Evolutionary conservation across 176 grass and related monocot species (phyloP).

Genomic region (Oryza longistaminata): DNA sequence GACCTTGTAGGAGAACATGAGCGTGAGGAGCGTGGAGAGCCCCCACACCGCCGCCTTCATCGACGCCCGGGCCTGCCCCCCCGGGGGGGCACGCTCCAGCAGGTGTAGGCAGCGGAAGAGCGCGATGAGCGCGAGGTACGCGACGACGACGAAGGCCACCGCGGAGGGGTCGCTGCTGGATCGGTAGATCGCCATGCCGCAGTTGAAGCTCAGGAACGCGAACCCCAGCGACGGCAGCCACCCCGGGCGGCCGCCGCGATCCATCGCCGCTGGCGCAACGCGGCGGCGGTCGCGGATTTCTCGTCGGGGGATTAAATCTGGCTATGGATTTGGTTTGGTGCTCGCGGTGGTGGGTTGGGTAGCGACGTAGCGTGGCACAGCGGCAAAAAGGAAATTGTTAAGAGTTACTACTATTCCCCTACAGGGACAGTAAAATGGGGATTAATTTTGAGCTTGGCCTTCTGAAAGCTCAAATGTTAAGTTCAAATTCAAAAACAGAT

Average conservation of each 20-base stretch:
- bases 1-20: conserved; percentile 57
- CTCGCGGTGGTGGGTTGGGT: too few relatives aligned
- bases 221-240: conserved; percentile 38
- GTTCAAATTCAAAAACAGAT: too few relatives aligned
- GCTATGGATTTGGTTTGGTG: too few relatives aligned
- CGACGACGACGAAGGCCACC: conserved; percentile 32
- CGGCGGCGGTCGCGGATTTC: not conserved
- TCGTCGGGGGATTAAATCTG: too few relatives aligned
- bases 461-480: too few relatives aligned
- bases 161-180: conserved; percentile 28
- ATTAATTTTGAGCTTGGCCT: too few relatives aligned
- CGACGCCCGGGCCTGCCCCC: not conserved
- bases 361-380: too few relatives aligned
- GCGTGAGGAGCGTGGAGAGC: conserved; percentile 47
- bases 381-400: too few relatives aligned
- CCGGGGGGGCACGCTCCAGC: conserved; percentile 8
- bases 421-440: too few relatives aligned
- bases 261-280: conserved; percentile 8
- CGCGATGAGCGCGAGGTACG: conserved; percentile 40
- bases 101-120: conserved; percentile 49
- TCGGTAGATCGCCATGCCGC: conserved; percentile 46
- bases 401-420: too few relatives aligned
- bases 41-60: conserved; percentile 41
- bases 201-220: conserved; percentile 49
- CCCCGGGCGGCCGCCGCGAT: conserved; percentile 24